Conservation (phyloP, 129 eudicot genomes). For the Deinandra increscens region DNA sequence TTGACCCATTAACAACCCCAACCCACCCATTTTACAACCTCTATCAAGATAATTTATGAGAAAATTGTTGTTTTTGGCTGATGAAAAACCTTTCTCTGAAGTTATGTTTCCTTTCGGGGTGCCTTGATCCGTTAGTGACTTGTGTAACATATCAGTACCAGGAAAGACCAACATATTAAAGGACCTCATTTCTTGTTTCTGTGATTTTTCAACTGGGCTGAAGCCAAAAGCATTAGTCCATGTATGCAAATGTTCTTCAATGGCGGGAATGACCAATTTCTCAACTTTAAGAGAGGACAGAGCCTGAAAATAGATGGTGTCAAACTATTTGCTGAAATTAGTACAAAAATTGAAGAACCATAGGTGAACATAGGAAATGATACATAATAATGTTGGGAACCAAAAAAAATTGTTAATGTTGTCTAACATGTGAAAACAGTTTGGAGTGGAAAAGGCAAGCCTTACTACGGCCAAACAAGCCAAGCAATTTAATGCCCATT, state of each 20-base stretch:
- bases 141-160: constrained; percentile 84
- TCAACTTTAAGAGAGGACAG: constrained; percentile 67
- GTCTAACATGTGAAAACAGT: background rate
- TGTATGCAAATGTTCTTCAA: constrained; percentile 78
- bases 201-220: constrained; percentile 44
- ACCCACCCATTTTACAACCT: constrained; percentile 14
- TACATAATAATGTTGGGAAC: background rate
- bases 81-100: constrained; percentile 31
- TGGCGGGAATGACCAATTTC: constrained; percentile 79
- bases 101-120: constrained; percentile 29
- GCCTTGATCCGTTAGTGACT: constrained; percentile 44
- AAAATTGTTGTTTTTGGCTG: background rate
- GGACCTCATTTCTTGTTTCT: constrained; percentile 59
- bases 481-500: no score
- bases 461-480: no score
- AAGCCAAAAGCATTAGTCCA: constrained; percentile 74
- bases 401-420: background rate
- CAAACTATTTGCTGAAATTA: background rate
- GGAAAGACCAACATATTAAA: constrained; percentile 87
- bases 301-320: constrained; percentile 43
- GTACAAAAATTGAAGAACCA: background rate
- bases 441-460: no score
- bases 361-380: background rate
- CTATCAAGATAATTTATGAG: background rate
- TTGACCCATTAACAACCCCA: constrained; percentile 1